Percentiles rank a stretch among this genome's conserved stretches.
These are phyloP conservation scores for Iberis amara DNA, from an alignment of 441 rosid species.

Conservation along the genomic window DNA sequence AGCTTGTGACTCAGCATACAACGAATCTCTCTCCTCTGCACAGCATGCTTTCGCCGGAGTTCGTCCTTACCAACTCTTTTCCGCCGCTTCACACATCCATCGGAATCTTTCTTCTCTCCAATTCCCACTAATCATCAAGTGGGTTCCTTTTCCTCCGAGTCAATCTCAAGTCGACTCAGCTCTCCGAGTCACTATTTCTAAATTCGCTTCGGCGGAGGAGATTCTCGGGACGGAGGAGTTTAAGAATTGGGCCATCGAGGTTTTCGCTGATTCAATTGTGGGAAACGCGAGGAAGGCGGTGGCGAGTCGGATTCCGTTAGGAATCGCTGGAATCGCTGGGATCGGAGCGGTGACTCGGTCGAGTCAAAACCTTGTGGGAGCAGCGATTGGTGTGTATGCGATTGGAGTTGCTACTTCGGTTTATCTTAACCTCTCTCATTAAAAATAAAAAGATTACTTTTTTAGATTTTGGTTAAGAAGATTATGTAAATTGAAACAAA, in stretches of 20 bases:
- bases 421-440: slow-evolving; percentile 55
- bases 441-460: background rate
- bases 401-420: slow-evolving; percentile 68
- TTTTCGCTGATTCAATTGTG: slow-evolving; percentile 49
- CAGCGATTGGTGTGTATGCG: slow-evolving; percentile 68
- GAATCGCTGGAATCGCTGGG: slow-evolving; percentile 68
- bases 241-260: slow-evolving; percentile 63
- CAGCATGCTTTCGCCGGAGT: slow-evolving; percentile 73
- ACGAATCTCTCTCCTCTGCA: slow-evolving; percentile 57
- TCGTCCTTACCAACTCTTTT: slow-evolving; percentile 63
- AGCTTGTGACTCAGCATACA: slow-evolving; percentile 61
- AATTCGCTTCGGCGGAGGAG: background rate
- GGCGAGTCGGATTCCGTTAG: slow-evolving; percentile 56
- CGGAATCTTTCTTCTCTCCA: slow-evolving; percentile 35
- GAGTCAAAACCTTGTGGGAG: slow-evolving; percentile 46
- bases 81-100: slow-evolving; percentile 65
- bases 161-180: slow-evolving; percentile 68
- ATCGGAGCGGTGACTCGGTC: slow-evolving; percentile 54
- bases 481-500: too few relatives aligned
- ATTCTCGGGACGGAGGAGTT: slow-evolving; percentile 42
- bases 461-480: too few relatives aligned
- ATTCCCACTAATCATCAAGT: slow-evolving; percentile 42
- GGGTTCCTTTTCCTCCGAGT: slow-evolving; percentile 68
- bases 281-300: slow-evolving; percentile 60
- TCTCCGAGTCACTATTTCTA: slow-evolving; percentile 31